Conservation (phyloP, 75 land plant species). For the Ceratopteris richardii region DNA sequence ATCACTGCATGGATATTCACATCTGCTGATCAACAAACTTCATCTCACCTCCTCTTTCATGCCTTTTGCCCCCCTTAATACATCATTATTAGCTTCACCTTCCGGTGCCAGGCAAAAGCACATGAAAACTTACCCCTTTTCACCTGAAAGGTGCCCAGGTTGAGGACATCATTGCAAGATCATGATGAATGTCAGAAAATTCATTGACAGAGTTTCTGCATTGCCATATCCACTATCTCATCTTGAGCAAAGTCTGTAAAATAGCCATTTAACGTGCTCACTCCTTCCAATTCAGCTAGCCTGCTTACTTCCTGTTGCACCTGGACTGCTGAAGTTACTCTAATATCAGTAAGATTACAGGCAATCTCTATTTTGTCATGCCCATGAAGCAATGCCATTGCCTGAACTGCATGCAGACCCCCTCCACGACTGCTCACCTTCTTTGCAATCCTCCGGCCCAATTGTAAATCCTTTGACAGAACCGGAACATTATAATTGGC, state of each 20-base stretch:
- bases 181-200: no score
- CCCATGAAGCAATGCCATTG: constrained; percentile 80
- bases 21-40: no score
- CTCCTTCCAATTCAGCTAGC: constrained; percentile 50
- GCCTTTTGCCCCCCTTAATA: no score
- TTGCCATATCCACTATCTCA: constrained; percentile 28
- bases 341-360: constrained; percentile 72
- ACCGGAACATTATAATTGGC: constrained; percentile 89
- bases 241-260: constrained; percentile 66
- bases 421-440: constrained; percentile 78
- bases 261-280: constrained; percentile 57
- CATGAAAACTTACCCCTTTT: no score
- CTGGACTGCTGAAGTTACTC: constrained; percentile 37
- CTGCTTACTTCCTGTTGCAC: constrained; percentile 58
- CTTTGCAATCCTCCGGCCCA: constrained; percentile 57
- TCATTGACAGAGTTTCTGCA: background rate
- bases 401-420: constrained; percentile 74
- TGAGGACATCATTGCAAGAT: no score
- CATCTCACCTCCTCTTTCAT: no score
- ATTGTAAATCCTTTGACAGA: constrained; percentile 35
- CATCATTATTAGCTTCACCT: no score
- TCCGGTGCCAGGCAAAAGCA: no score
- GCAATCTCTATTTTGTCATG: constrained; percentile 62
- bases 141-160: no score
- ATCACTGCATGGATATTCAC: no score